Evolutionary conservation across 768 basidiomycete species (phyloP).

Genomic region (Leccinum sublutescens): DNA sequence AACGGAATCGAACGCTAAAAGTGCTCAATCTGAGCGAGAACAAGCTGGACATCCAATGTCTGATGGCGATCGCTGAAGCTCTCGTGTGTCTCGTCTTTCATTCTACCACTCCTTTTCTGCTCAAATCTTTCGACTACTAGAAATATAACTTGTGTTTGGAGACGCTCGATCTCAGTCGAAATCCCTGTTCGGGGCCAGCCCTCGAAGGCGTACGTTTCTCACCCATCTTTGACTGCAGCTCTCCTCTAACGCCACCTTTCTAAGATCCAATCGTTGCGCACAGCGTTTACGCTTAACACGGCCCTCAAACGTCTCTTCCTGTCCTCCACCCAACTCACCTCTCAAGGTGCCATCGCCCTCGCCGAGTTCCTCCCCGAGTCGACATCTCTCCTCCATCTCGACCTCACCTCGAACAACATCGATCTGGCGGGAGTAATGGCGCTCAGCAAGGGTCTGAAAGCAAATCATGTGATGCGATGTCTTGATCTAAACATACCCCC

Average conservation of each 20-base stretch:
- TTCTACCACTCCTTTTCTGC: background rate
- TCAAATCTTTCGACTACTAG: slow-evolving; percentile 36
- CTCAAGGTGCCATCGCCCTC: slow-evolving; percentile 87
- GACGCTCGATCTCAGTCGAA: slow-evolving; percentile 89
- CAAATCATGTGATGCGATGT: slow-evolving; percentile 85
- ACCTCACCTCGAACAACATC: slow-evolving; percentile 78
- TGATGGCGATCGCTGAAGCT: slow-evolving; percentile 89
- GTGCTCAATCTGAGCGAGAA: slow-evolving; percentile 94
- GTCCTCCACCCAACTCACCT: slow-evolving; percentile 75
- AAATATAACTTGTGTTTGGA: slow-evolving; percentile 95
- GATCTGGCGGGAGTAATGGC: slow-evolving; percentile 94
- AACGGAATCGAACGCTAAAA: slow-evolving; percentile 93
- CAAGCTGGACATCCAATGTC: slow-evolving; percentile 79
- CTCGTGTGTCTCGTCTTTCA: slow-evolving; percentile 50
- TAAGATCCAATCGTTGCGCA: slow-evolving; percentile 83
- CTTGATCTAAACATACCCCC: slow-evolving; percentile 92
- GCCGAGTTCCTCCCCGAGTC: slow-evolving; percentile 97
- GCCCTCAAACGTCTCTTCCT: slow-evolving; percentile 91
- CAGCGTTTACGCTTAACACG: slow-evolving; percentile 89
- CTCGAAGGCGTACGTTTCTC: slow-evolving; percentile 77
- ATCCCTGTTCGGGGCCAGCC: slow-evolving; percentile 88
- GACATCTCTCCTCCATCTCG: slow-evolving; percentile 83
- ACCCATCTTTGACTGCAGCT: background rate
- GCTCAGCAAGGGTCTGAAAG: slow-evolving; percentile 79
- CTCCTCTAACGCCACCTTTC: background rate